Evolutionary conservation across 2,329 filamentous ascomycete genomes (phyloP), one percentile per base, ranked within the genome.

Genomic region (Aphanoascus verrucosus): DNA sequence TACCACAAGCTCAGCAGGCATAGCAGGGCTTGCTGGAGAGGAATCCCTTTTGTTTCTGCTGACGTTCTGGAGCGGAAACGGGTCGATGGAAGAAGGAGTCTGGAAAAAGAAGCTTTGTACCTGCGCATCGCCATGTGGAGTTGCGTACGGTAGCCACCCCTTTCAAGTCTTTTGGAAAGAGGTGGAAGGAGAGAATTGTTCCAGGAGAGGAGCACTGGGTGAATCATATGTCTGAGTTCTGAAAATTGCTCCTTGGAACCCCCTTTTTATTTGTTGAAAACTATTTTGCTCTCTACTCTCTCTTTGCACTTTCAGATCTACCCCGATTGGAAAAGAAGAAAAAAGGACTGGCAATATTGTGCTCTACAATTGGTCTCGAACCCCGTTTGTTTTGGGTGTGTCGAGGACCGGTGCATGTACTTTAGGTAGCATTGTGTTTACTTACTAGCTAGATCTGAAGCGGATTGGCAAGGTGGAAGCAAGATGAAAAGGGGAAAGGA

Each of bases 71-170:
- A n/a, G 34, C 32, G 32, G 45, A 50, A 32, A 42, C 34, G 48
- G 12, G 31, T 2, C n/a, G 15, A 8, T 9, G 19, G 32, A n/a
- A 23, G 37, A 41, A 23, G 19, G 19, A 46, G 11, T 31, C 32
- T 42, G 8, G 44, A 48, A 53, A n/a, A 53, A 43, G 37, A 44
- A 49, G 15, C 51, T 48, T 28, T 53, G 51, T 53, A 32, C 51
- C 44, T 28, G 34, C 31, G 5, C 17, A 43, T 34, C n/a, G 23
- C 37, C 19, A 7, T 38, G 31, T 12, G n/a, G 34, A 19, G 44
- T 37, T 35, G 12, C 23, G 38, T 48, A 43, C 43, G 51, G 51
- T 49, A 53, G 51, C 51, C 51, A 48, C 31, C 45, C 38, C n/a
- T 49, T 6, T 47, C 12, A 17, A 12, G 9, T 6, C 14, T 37